Conservation (phyloP, 768 basidiomycete species). For the Butyriboletus loyo region DNA sequence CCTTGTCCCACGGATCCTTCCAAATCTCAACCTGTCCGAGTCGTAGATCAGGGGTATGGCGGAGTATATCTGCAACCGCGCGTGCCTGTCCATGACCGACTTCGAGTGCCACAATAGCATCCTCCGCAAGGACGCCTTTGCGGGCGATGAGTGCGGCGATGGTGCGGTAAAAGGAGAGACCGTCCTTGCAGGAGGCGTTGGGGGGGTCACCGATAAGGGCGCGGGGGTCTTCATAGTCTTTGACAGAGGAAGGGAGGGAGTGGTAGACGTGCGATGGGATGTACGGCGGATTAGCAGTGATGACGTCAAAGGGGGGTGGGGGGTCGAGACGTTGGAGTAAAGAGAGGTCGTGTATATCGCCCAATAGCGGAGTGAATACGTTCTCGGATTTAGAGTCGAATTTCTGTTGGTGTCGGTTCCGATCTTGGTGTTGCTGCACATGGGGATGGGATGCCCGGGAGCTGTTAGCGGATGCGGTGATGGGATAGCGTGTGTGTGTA, state of each 20-base stretch:
- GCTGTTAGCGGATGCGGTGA: not conserved
- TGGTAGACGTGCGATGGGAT: slow-evolving; percentile 68
- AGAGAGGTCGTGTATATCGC: slow-evolving; percentile 38
- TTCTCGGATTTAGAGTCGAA: slow-evolving; percentile 10
- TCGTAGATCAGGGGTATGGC: slow-evolving; percentile 40
- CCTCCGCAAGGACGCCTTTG: slow-evolving; percentile 47
- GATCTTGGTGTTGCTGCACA: not conserved
- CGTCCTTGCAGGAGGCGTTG: slow-evolving; percentile 33
- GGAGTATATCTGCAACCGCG: slow-evolving; percentile 58
- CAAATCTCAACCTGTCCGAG: slow-evolving; percentile 55
- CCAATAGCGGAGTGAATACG: slow-evolving; percentile 40
- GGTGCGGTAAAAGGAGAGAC: slow-evolving; percentile 69
- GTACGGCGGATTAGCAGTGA: slow-evolving; percentile 88
- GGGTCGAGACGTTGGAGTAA: slow-evolving; percentile 30
- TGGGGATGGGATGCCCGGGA: not conserved
- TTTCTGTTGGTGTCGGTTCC: not conserved
- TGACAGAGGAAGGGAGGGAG: slow-evolving; percentile 64
- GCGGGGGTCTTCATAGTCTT: slow-evolving; percentile 71
- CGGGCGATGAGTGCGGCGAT: slow-evolving; percentile 61
- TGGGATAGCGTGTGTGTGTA: slow-evolving; percentile 8
- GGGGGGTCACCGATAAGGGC: slow-evolving; percentile 78
- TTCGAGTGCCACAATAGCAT: slow-evolving; percentile 70
- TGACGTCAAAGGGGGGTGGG: slow-evolving; percentile 61
- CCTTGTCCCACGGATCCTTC: slow-evolving; percentile 76
- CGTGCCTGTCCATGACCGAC: slow-evolving; percentile 72